phyloP scores from a whole-genome alignment of 2,329 filamentous ascomycete species.

The Calonectria multiphialidica region DNA sequence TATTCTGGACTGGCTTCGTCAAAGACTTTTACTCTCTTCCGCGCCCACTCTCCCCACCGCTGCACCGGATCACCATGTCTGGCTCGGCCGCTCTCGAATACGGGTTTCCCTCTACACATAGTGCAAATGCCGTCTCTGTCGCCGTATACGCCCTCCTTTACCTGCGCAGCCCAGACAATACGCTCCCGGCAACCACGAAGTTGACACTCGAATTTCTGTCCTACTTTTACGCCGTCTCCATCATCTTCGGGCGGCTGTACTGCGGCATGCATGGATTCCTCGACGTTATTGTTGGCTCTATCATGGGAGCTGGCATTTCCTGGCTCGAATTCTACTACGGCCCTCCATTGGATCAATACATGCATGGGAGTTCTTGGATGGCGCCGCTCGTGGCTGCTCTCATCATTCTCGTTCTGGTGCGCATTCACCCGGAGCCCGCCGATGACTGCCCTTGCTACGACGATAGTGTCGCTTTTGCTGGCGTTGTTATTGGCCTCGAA shows the following conservation, averaged over 20 bases:
- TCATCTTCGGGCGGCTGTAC: constrained; percentile 91
- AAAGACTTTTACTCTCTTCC: constrained; percentile 96
- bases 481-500: constrained; percentile 88
- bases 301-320: constrained; percentile 77
- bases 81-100: constrained; percentile 95
- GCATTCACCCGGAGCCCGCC: constrained; percentile 93
- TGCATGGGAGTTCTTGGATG: constrained; percentile 74
- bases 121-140: constrained; percentile 95
- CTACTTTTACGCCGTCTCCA: constrained; percentile 90
- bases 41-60: constrained; percentile 88
- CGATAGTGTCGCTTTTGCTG: constrained; percentile 93
- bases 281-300: constrained; percentile 85
- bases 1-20: constrained; percentile 91
- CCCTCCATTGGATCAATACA: constrained; percentile 75
- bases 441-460: constrained; percentile 98
- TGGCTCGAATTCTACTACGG: constrained; percentile 71
- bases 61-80: constrained; percentile 97
- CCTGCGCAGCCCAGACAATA: constrained; percentile 74
- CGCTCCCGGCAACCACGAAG: constrained; percentile 69
- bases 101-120: constrained; percentile 96
- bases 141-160: constrained; percentile 85
- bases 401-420: constrained; percentile 80
- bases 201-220: constrained; percentile 74
- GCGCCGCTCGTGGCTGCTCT: constrained; percentile 74
- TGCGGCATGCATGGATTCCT: constrained; percentile 99